A percentile compares a stretch with the other conserved stretches of the same genome.
phyloP scores from a whole-genome alignment of 2,329 filamentous ascomycete genomes.

The Beauveria brongniartii region DNA sequence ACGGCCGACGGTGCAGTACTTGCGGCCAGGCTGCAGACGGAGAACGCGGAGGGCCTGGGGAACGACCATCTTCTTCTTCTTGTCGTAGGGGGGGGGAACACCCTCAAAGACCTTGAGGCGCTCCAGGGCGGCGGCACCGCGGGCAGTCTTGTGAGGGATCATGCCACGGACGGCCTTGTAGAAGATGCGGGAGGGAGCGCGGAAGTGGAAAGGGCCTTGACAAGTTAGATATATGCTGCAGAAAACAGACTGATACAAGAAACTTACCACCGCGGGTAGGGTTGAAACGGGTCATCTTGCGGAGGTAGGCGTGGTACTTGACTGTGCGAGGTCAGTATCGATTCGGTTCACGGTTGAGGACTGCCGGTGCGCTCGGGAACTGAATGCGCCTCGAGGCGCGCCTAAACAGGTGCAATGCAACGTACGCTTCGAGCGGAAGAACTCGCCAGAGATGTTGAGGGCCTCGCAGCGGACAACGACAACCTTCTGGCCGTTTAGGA shows the following conservation, averaged over 20 bases:
- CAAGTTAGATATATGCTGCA: conserved; percentile 28
- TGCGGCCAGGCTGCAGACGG: conserved; percentile 95
- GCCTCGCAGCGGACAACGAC: conserved; percentile 98
- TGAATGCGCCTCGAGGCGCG: background rate
- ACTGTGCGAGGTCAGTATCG: conserved; percentile 58
- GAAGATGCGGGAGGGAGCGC: conserved; percentile 97
- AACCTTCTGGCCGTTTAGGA: conserved; percentile 98
- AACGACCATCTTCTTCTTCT: conserved; percentile 99
- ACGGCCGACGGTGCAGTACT: conserved; percentile 99
- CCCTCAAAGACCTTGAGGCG: conserved; percentile 99
- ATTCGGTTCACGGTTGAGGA: background rate
- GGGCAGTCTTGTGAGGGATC: conserved; percentile 99
- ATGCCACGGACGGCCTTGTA: conserved; percentile 99
- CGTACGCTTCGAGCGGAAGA: conserved; percentile 99
- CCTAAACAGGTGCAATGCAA: conserved; percentile 25
- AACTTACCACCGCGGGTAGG: conserved; percentile 90
- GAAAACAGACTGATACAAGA: conserved; percentile 7
- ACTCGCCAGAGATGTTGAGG: conserved; percentile 99
- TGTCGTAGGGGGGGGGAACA: conserved; percentile 97
- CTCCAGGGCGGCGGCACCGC: conserved; percentile 92
- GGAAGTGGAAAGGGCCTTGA: conserved; percentile 99
- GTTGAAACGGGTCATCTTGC: conserved; percentile 99
- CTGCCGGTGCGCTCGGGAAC: conserved; percentile 16
- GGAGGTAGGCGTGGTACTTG: conserved; percentile 99
- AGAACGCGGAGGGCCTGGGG: conserved; percentile 96